Evolutionary conservation across 495 filamentous ascomycete genomes (phyloP), one percentile per base, ranked within the genome.

Genomic region (Opeltia flavorubescens): DNA sequence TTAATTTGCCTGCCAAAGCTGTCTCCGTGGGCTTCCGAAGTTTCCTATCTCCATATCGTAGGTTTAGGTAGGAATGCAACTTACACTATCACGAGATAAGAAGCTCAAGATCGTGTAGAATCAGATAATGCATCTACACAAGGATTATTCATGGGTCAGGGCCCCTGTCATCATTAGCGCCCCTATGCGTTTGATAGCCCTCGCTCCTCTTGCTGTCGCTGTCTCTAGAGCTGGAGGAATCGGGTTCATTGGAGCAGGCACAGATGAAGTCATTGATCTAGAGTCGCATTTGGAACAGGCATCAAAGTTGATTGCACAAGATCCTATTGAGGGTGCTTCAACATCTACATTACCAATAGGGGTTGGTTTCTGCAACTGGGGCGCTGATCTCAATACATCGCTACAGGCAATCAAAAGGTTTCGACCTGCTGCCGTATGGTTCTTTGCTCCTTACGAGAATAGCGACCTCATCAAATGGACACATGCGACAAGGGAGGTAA

Each of bases 151-250:
- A 53, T 84, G 78, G 75, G 71, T 62, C 27, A 50, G 61, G n/a
- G 44, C 59, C 2, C 81, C 83, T 2, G 60, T 86, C 30, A 66
- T 88, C 24, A 62, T 70, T 36, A 61, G 62, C 18, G 81, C 80
- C 1, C 83, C 83, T 2, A 85, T 86, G 81, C 69, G 76, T 17
- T 61, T 76, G 35, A 76, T 84, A 47, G 64, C 81, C 11, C 68
- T 72, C 6, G 63, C 75, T 7, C 56, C 59, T 26, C 67, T 84
- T 4, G 63, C 79, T 3, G 53, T 67, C n/a, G 72, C 67, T 28
- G 66, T 85, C 9, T 75, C 74, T 18, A 67, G 66, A 49, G 81
- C 83, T 13, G 76, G 78, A 4, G 79, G 79, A 2, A 50, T 82
- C 3, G 78, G 77, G 3, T 66, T 64, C 38, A 41, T 64, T 28